Conservation (phyloP, 805 yeast species). For the Vanderwaltozyma yarrowii region DNA sequence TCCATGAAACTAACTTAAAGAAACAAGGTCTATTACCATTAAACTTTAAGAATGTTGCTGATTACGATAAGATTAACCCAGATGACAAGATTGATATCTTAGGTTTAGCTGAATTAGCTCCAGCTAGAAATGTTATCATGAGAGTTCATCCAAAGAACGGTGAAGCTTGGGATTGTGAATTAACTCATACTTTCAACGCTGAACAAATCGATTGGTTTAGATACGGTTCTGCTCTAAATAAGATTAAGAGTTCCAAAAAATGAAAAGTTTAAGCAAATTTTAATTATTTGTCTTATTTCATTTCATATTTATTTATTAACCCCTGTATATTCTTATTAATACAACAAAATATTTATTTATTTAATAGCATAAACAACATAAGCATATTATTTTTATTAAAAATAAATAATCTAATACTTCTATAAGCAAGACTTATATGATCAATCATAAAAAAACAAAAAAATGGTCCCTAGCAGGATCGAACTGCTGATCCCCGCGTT, state of each 20-base stretch:
- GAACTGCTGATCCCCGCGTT: constrained; percentile 6
- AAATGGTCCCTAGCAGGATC: constrained; percentile 6
- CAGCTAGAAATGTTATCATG: constrained; percentile 82
- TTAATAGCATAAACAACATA: background rate
- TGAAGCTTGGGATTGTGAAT: constrained; percentile 75
- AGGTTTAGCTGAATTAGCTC: constrained; percentile 78
- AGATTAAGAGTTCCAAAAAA: constrained; percentile 27
- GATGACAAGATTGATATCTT: constrained; percentile 81
- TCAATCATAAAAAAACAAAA: background rate
- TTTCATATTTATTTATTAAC: background rate
- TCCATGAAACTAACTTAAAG: constrained; percentile 97
- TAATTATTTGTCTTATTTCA: background rate
- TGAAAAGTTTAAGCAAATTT: background rate
- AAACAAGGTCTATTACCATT: constrained; percentile 98
- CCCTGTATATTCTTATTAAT: background rate
- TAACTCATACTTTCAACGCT: constrained; percentile 90
- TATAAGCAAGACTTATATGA: no score
- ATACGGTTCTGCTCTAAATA: constrained; percentile 98
- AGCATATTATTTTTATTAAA: no score
- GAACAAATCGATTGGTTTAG: constrained; percentile 99
- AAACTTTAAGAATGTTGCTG: constrained; percentile 81
- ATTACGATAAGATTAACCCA: constrained; percentile 88
- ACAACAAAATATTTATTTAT: background rate
- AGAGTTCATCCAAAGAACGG: constrained; percentile 68
- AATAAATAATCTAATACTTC: no score